phyloP scores from a whole-genome alignment of 495 filamentous ascomycete genomes.

The Podospora pseudopauciseta region DNA sequence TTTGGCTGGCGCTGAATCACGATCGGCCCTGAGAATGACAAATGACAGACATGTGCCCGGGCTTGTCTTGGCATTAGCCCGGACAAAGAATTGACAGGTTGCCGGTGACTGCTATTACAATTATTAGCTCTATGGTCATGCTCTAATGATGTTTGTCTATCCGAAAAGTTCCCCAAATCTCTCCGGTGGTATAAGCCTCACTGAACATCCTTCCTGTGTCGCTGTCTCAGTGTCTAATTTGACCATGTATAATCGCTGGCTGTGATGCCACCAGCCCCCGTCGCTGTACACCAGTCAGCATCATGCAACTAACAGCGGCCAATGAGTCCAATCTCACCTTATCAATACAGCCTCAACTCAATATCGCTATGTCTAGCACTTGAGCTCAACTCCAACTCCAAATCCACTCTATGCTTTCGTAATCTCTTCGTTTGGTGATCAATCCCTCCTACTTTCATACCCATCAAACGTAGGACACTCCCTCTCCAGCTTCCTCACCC shows the following conservation, averaged over 20 bases:
- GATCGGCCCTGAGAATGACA: not conserved
- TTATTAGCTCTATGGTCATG: not conserved
- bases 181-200: not conserved
- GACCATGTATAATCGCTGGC: not conserved
- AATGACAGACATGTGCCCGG: not conserved
- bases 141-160: not conserved
- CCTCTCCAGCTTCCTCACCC: conserved; percentile 17
- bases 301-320: not conserved
- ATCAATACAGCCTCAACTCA: not conserved
- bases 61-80: not conserved
- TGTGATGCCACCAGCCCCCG: too few relatives aligned
- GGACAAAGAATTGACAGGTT: not conserved
- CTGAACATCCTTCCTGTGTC: not conserved
- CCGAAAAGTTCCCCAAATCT: not conserved
- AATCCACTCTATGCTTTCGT: not conserved
- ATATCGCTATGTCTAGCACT: not conserved
- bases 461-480: conserved; percentile 11
- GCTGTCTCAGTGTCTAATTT: not conserved
- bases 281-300: not conserved
- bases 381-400: too few relatives aligned
- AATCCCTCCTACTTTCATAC: not conserved
- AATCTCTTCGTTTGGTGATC: not conserved
- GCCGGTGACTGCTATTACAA: not conserved
- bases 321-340: not conserved
- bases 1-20: not conserved